A percentile compares a stretch with the other conserved stretches of the same genome.
Conservation (phyloP, 208 protist species). For the Acanthamoeba culbertsoni region DNA sequence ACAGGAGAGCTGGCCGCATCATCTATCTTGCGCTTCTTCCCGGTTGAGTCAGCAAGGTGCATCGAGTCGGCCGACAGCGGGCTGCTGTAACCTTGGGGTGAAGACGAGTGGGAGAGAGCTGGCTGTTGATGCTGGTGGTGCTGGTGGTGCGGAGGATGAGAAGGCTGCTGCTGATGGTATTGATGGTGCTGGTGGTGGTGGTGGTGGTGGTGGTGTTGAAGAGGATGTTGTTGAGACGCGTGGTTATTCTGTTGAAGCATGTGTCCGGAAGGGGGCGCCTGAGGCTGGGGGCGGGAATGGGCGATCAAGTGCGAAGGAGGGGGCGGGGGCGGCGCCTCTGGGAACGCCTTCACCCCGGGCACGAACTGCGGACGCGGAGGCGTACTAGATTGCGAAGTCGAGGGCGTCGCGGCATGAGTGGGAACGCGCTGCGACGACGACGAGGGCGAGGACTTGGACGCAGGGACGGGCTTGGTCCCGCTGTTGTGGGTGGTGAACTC, state of each 20-base stretch:
- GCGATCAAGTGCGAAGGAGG: neutral
- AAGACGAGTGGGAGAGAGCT: neutral
- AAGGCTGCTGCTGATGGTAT: neutral
- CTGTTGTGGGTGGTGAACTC: conserved; percentile 53
- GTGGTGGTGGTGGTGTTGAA: neutral
- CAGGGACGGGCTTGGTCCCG: neutral
- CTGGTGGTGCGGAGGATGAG: neutral
- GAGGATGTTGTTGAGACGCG: neutral
- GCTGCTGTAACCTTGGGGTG: neutral
- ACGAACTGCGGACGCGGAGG: neutral
- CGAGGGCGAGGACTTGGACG: neutral
- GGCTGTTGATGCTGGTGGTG: neutral
- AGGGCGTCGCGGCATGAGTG: neutral
- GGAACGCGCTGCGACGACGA: neutral
- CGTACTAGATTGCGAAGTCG: neutral
- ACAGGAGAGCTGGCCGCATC: neutral
- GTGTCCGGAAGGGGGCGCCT: neutral
- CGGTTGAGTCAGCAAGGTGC: too few species aligned
- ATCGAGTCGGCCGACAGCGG: neutral
- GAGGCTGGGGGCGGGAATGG: neutral
- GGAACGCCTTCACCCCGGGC: neutral
- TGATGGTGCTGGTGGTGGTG: neutral
- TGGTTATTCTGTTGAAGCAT: neutral
- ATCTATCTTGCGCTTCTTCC: neutral
- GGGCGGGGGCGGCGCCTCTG: neutral